phyloP scores from a whole-genome alignment of 257 asterid species.

The Ajuga chamaepitys region DNA sequence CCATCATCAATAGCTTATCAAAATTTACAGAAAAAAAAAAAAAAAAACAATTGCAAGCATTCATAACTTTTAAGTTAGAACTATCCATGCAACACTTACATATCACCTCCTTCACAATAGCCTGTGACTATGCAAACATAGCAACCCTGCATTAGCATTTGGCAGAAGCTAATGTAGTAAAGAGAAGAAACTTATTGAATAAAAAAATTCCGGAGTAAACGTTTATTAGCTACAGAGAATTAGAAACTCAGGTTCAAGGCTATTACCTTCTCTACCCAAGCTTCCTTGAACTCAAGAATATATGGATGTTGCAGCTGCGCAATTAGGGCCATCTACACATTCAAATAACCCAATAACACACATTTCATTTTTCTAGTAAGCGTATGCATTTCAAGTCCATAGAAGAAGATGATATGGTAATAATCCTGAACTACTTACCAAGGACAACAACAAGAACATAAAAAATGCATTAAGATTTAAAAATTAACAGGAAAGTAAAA shows the following conservation, averaged over 20 bases:
- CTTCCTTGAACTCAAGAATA: constrained; percentile 94
- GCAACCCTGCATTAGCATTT: constrained; percentile 68
- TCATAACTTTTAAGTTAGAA: neutral
- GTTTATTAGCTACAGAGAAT: neutral
- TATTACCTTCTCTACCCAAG: constrained; percentile 99
- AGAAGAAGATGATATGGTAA: constrained; percentile 2
- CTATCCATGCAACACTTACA: constrained; percentile 45
- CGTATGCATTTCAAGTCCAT: neutral
- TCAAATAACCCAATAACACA: constrained; percentile 14
- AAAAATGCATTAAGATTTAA: neutral
- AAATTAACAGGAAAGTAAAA: neutral
- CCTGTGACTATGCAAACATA: constrained; percentile 96
- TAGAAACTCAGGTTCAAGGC: neutral
- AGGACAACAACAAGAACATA: neutral
- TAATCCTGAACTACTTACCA: neutral
- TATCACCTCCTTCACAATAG: constrained; percentile 98
- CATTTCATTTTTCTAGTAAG: neutral
- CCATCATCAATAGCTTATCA: constrained; percentile 11
- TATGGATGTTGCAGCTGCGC: constrained; percentile 80
- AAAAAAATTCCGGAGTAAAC: neutral
- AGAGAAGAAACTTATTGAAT: neutral
- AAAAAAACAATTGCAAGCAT: neutral
- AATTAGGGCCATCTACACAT: constrained; percentile 83
- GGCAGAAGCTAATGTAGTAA: neutral
- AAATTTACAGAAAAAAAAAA: neutral